A percentile compares a stretch with the other conserved stretches of the same genome.
These are phyloP conservation scores for Vigna hirtella DNA, from an alignment of 306 rosid species.

Conservation along the genomic window DNA sequence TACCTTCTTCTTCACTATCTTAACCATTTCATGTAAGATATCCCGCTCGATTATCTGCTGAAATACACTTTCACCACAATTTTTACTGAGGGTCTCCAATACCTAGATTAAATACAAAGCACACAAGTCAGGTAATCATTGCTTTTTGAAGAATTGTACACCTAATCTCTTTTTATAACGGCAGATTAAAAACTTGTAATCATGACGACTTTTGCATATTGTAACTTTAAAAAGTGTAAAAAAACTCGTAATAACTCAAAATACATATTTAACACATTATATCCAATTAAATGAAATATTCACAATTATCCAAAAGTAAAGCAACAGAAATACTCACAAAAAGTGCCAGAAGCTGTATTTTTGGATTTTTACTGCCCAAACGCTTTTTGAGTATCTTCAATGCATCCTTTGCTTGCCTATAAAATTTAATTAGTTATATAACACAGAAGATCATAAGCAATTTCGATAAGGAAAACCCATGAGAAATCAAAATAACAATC, in stretches of 20 bases:
- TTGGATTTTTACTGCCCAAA: conserved; percentile 73
- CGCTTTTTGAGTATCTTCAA: conserved; percentile 93
- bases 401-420: conserved; percentile 98
- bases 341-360: conserved; percentile 90
- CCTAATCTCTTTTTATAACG: conserved; percentile 25
- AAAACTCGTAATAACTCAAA: background rate
- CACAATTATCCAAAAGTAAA: conserved; percentile 35
- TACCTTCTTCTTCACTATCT: conserved; percentile 98
- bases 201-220: conserved; percentile 15
- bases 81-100: conserved; percentile 91
- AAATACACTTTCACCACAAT: conserved; percentile 89
- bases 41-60: conserved; percentile 90
- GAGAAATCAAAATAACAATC: conserved; percentile 25
- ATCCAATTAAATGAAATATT: conserved; percentile 28
- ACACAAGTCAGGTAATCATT: conserved; percentile 36
- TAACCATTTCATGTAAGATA: conserved; percentile 93
- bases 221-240: background rate
- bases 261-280: conserved; percentile 23
- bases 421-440: conserved; percentile 49
- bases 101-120: conserved; percentile 62
- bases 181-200: conserved; percentile 24
- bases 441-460: conserved; percentile 33
- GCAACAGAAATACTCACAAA: conserved; percentile 70
- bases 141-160: conserved; percentile 24
- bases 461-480: conserved; percentile 18